Base-by-base conservation (phyloP, 805 yeast species). In the Metschnikowia amazonensis region DNA sequence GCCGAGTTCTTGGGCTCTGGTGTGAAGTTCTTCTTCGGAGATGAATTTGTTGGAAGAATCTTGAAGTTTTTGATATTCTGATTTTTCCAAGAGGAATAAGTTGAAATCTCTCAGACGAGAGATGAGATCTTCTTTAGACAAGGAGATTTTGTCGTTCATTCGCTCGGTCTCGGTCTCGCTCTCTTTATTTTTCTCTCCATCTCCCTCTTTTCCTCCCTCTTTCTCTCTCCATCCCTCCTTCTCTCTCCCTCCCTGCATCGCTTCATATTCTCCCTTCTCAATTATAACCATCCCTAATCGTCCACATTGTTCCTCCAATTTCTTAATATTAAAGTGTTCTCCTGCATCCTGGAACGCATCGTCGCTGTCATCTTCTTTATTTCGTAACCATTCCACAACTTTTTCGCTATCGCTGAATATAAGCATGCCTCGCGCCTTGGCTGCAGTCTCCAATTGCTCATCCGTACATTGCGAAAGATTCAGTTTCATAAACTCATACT, bases 1-100 rank as follows among this genome's bases (percentile, higher is more conserved):
- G 4, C 77, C 75, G 35, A 73, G 55, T 36, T 71, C 75, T 4
- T 65, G 61, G 1, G 79, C 79, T 42, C 63, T 59, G 2, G 56
- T 34, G 21, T 48, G 47, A 34, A 61, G 47, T 11, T 51, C 60
- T 1, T 47, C 58, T 40, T 59, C 63, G 2, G 52, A 55, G 30
- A 45, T 28, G 3, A 52, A 39, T 27, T 64, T 67, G 6, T 30
- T 38, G 3, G 44, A 34, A 3, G 44, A 11, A 10, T 36, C 45
- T 40, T 45, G 49, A 32, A 55, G 38, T 3, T 24, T 25, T 36
- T 53, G 56, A 33, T 53, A 53, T 35, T 55, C 55, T 0, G 31
- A 16, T 44, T 55, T 55, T 9, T 47, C 52, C 39, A 55, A 44
- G 3, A 51, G 43, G 13, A 55, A 49, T 44, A 55, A 37, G 29